A percentile compares a stretch with the other conserved stretches of the same genome.
Conservation (phyloP, 169 alveolate species). For the Cryptosporidium xiaoi region DNA sequence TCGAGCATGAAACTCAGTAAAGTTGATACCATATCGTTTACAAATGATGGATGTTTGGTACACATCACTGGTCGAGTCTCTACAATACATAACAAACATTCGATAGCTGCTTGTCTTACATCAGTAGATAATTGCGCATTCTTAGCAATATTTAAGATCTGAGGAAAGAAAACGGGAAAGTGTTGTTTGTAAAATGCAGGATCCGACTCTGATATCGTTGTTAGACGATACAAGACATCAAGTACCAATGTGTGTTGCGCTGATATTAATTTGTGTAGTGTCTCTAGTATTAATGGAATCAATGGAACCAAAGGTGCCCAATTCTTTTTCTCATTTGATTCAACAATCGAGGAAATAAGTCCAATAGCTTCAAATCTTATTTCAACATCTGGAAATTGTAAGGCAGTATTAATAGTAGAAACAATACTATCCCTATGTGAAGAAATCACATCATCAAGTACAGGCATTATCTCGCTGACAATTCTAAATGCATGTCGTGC, state of each 20-base stretch:
- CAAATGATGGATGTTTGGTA: conserved; percentile 47
- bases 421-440: conserved; percentile 67
- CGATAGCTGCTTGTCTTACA: conserved; percentile 70
- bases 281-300: conserved; percentile 37
- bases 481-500: conserved; percentile 74
- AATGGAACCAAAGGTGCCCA: conserved; percentile 72
- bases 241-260: conserved; percentile 68
- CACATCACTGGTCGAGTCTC: conserved; percentile 74
- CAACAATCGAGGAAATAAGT: conserved; percentile 60
- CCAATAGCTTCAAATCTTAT: conserved; percentile 69
- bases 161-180: conserved; percentile 55
- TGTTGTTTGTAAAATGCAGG: conserved; percentile 72
- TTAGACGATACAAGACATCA: conserved; percentile 63
- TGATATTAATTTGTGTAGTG: conserved; percentile 56
- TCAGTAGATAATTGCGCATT: conserved; percentile 57
- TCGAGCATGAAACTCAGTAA: conserved; percentile 83
- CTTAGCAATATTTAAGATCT: conserved; percentile 49
- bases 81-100: conserved; percentile 60
- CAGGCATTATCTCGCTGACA: conserved; percentile 71
- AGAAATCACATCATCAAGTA: conserved; percentile 57
- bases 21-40: conserved; percentile 67
- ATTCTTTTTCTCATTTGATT: conserved; percentile 55
- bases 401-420: conserved; percentile 65
- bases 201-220: conserved; percentile 66
- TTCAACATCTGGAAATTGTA: conserved; percentile 66